Base-by-base conservation (phyloP, 345 rosid species). In the Gossypium raimondii region DNA sequence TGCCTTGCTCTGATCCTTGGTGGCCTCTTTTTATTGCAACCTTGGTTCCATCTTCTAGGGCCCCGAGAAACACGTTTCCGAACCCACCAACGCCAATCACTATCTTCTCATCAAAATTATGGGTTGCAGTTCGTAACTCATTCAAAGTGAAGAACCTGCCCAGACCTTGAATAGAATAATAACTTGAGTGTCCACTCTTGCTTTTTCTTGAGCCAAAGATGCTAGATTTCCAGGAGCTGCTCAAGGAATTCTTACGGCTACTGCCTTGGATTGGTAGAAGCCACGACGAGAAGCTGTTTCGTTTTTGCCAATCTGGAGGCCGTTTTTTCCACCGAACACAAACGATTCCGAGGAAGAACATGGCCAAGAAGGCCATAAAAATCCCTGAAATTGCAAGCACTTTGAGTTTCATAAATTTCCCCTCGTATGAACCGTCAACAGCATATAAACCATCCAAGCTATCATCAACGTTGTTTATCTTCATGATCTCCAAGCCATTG, bases 61-160 rank as follows among this genome's bases (percentile, higher is more conserved):
- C 79, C 27, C 86, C 98, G 0, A 90, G 55, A 38, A 86, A 92
- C 17, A 91, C 97, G 82, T 93, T 93, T 9, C 98, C 96, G 25
- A 93, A 92, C 53, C 98, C 98, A 3, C 98, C 96, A 0, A 89
- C 89, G 1, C 98, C 98, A 25, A 90, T 84, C 22, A 89, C 86
- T 0, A 88, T 86, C 70, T 90, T 90, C 67, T 90, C 97, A 1
- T 86, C 88, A 22, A 91, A 93, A 67, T 89, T 89, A 20, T 86
- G 85, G 0, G 96, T 92, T 0, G 96, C 98, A 1, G 18, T 82
- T 43, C 88, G 94, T 24, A 93, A 52, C 80, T 93, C 93, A 2
- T 75, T 76, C 58, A 92, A 86, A 1, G 85, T 78, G 83, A 93
- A 92, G 74, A 71, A 85, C 44, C 86, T 72, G 24, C 97, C 94